Percentiles rank a stretch among this genome's conserved stretches.
Evolutionary conservation across 2,329 filamentous ascomycete species (phyloP).

Genomic region (Coniochaeta pulveracea): DNA sequence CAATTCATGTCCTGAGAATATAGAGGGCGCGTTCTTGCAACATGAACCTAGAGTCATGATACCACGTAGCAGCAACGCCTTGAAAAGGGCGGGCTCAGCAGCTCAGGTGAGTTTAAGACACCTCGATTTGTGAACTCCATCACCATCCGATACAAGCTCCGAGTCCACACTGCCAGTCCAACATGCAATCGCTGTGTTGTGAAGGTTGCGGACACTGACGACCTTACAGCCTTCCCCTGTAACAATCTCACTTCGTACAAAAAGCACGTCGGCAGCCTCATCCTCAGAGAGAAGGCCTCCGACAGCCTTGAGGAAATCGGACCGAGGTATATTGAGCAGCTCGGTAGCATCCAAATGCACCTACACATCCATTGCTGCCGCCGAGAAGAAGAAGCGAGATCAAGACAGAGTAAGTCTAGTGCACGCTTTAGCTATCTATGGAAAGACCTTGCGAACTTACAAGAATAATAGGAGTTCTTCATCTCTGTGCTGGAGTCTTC

Average conservation of each 20-base stretch:
- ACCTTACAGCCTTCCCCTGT: too few species aligned
- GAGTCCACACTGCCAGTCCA: too few species aligned
- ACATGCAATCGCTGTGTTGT: too few species aligned
- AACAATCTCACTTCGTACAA: too few species aligned
- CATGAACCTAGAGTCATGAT: slow-evolving; percentile 23
- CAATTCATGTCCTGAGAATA: too few species aligned
- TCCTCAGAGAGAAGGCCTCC: too few species aligned
- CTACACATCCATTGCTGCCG: slow-evolving; percentile 28
- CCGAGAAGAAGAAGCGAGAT: slow-evolving; percentile 33
- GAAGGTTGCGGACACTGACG: too few species aligned
- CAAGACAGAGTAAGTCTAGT: slow-evolving; percentile 31
- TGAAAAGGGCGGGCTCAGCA: slow-evolving; percentile 25
- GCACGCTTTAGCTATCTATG: not conserved
- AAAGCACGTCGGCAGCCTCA: too few species aligned
- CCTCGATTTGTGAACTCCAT: too few species aligned
- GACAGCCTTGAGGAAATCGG: not conserved
- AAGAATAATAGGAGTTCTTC: slow-evolving; percentile 59
- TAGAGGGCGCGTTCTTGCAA: too few species aligned
- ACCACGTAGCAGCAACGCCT: slow-evolving; percentile 23
- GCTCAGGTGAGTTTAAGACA: slow-evolving; percentile 21
- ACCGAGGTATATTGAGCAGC: not conserved
- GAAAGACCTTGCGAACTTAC: slow-evolving; percentile 5
- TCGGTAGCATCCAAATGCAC: slow-evolving; percentile 9
- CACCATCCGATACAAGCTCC: too few species aligned
- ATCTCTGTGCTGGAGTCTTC: slow-evolving; percentile 79